Conservation (phyloP, 2,329 filamentous ascomycete genomes). For the Hirsutella thompsonii region DNA sequence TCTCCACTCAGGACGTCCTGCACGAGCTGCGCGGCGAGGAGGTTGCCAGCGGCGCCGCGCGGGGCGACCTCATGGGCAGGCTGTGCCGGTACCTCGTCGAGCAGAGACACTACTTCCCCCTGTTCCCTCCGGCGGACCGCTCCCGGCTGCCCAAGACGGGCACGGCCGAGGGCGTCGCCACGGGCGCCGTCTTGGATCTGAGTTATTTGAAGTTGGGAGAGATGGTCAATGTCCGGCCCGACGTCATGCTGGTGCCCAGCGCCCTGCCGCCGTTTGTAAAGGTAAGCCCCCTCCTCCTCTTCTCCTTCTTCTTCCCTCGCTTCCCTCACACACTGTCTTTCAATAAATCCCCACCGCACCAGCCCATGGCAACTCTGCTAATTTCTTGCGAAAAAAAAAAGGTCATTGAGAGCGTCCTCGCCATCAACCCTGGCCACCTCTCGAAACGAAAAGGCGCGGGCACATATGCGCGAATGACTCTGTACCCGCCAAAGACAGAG, state of each 20-base stretch:
- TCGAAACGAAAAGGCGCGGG: conserved; percentile 77
- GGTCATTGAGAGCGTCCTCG: conserved; percentile 82
- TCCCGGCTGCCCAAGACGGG: conserved; percentile 53
- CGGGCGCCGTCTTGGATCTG: conserved; percentile 69
- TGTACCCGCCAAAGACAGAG: conserved; percentile 53
- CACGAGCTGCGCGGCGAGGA: conserved; percentile 73
- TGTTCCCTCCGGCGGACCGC: conserved; percentile 71
- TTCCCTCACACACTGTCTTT: conserved; percentile 5
- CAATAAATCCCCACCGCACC: too few species aligned
- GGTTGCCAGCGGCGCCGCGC: conserved; percentile 18
- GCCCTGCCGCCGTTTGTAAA: conserved; percentile 76
- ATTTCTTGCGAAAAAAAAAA: too few species aligned
- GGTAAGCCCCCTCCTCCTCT: conserved; percentile 30
- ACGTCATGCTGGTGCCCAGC: conserved; percentile 74
- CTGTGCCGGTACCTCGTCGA: conserved; percentile 68
- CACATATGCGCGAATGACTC: conserved; percentile 69
- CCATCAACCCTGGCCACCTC: conserved; percentile 80
- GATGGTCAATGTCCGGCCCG: conserved; percentile 75
- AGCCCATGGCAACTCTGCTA: too few species aligned
- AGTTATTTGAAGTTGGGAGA: conserved; percentile 82
- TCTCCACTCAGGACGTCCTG: conserved; percentile 74
- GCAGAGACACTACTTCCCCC: conserved; percentile 80
- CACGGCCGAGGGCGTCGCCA: conserved; percentile 43
- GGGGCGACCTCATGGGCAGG: conserved; percentile 52
- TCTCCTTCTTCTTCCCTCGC: not conserved